Evolutionary conservation across 2,329 filamentous ascomycete genomes (phyloP).

Genomic region (Cadophora malorum): DNA sequence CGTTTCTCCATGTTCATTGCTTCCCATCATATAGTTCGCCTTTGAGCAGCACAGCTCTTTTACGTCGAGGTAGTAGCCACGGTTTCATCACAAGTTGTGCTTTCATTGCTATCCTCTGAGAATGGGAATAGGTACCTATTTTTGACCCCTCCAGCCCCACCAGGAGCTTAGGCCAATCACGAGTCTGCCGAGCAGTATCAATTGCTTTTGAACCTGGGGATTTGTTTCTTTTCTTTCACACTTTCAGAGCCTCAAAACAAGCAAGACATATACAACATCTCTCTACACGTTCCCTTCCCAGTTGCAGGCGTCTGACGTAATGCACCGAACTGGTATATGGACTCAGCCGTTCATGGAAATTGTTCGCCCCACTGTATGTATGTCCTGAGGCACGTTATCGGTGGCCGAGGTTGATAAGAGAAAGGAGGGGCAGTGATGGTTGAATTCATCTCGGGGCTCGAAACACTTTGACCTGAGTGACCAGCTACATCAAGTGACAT

Average conservation of each 20-base stretch:
- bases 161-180: neutral
- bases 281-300: neutral
- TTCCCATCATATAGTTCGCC: neutral
- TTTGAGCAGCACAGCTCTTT: neutral
- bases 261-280: neutral
- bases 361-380: constrained; percentile 9
- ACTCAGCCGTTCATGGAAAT: neutral
- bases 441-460: neutral
- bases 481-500: neutral
- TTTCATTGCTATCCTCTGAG: neutral
- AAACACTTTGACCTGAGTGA: constrained; percentile 14
- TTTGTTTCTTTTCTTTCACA: neutral
- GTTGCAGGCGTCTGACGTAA: neutral
- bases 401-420: constrained; percentile 21
- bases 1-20: neutral
- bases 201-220: neutral
- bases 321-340: neutral
- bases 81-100: neutral
- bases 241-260: neutral
- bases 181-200: neutral
- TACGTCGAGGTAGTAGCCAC: too few species aligned
- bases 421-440: neutral
- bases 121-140: neutral
- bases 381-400: constrained; percentile 18
- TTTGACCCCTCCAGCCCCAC: neutral